Conservation (phyloP, 2,329 filamentous ascomycete species). For the Fusarium lateritium region DNA sequence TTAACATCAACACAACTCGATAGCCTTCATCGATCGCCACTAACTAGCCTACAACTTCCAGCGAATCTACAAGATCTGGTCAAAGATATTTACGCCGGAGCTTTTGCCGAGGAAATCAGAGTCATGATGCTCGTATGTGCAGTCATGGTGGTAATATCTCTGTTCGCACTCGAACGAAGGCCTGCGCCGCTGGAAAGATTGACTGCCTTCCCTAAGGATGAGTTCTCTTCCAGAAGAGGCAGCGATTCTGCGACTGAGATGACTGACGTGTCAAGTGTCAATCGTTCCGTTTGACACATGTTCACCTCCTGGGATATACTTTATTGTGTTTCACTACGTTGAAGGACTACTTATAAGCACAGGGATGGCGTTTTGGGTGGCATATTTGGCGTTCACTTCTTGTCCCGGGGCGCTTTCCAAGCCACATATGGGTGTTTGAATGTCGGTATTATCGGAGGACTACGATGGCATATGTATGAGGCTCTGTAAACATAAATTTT, state of each 20-base stretch:
- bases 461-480: neutral
- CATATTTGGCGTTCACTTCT: constrained; percentile 26
- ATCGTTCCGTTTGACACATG: constrained; percentile 34
- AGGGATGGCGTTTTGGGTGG: constrained; percentile 21
- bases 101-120: constrained; percentile 63
- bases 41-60: constrained; percentile 56
- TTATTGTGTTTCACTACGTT: neutral
- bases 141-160: constrained; percentile 60
- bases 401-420: neutral
- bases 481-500: constrained; percentile 1
- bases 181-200: constrained; percentile 56
- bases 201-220: constrained; percentile 49
- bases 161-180: constrained; percentile 61
- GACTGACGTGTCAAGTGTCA: constrained; percentile 49
- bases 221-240: constrained; percentile 50
- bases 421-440: constrained; percentile 6
- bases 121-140: constrained; percentile 62
- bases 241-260: constrained; percentile 58
- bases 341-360: neutral
- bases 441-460: neutral
- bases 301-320: neutral
- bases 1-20: constrained; percentile 58
- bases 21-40: constrained; percentile 61
- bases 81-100: constrained; percentile 60
- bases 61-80: constrained; percentile 53